Base-by-base conservation (phyloP, 805 yeast genomes). In the Metschnikowia gelsemii region DNA sequence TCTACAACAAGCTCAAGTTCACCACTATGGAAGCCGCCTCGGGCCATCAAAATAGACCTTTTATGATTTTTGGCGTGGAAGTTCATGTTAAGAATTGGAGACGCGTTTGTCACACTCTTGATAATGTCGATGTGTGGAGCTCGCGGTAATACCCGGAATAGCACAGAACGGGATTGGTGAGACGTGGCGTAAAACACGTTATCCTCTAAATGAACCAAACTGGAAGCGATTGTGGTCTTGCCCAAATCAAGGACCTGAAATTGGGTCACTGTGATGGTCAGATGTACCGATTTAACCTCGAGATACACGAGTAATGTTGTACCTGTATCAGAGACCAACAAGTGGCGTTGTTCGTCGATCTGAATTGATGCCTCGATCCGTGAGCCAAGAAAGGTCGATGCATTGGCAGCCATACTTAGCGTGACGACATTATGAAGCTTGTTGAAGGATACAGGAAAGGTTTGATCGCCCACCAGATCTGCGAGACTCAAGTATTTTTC, bases 21-120 rank as follows among this genome's bases (percentile, higher is more conserved):
- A 2, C 70, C 68, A 33, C 62, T 56, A 19, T 63, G 56, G 42
- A 61, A 59, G 1, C 70, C 70, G 11, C 72, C 71, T 37, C 61
- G 67, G 30, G 66, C 59, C 11, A 59, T 39, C 14, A 58, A 43
- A 4, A 64, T 12, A 3, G 46, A 45, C 2, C 36, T 29, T 6
- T 20, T 21, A 17, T 45, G 33, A 8, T 27, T 40, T 2, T 39
- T 32, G 1, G 33, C 38, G 14, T 31, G 21, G 2, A 49, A 32
- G 18, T 50, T 51, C 9, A 66, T 32, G 34, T 58, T 60, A 14
- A 67, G 40, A 5, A 68, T 42, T 2, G 73, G 71, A 7, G 71
- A 65, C 2, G 68, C 53, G 13, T 63, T 54, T 0, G 55, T 44
- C 14, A 57, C 26, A 19, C 47, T 52, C 16, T 44, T 26, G 13